Percentiles rank a stretch among this genome's conserved stretches.
These are phyloP conservation scores for Fusarium burgessii DNA, from an alignment of 2,329 filamentous ascomycete genomes.

Conservation along the genomic window DNA sequence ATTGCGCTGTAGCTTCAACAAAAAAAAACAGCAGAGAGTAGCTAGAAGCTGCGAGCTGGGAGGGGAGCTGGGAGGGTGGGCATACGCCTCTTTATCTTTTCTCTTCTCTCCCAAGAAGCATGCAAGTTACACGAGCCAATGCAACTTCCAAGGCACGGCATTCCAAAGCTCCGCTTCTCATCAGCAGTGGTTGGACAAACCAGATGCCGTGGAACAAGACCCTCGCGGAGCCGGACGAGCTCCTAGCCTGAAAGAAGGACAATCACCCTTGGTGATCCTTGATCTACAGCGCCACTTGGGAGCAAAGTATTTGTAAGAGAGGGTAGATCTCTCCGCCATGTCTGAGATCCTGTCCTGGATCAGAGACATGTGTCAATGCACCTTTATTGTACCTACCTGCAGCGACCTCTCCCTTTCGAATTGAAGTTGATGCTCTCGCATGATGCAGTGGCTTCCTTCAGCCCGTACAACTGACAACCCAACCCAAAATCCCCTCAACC, in stretches of 20 bases:
- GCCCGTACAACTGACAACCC: not conserved
- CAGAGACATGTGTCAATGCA: slow-evolving; percentile 3
- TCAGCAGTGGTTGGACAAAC: not conserved
- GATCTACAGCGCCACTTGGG: not conserved
- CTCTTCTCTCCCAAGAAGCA: not conserved
- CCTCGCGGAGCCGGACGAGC: not conserved
- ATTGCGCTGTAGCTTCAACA: not conserved
- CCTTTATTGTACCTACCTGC: not conserved
- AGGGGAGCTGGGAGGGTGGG: not conserved
- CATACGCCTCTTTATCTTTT: not conserved
- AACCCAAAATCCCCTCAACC: not conserved
- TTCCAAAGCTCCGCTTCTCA: not conserved
- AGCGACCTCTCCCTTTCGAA: not conserved
- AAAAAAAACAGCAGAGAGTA: not conserved
- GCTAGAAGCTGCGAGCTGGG: not conserved
- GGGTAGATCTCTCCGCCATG: not conserved
- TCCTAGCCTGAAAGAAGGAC: not conserved
- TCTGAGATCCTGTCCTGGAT: slow-evolving; percentile 6
- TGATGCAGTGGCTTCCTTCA: not conserved
- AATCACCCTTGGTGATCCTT: not conserved
- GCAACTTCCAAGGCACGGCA: not conserved
- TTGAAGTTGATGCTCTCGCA: not conserved
- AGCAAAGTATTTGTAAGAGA: not conserved
- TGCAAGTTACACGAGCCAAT: not conserved
- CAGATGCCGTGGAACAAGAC: not conserved